Percentiles rank a stretch among this genome's conserved stretches.
Evolutionary conservation across 2,329 filamentous ascomycete genomes (phyloP).

Genomic region (Phialemonium atrogriseum): DNA sequence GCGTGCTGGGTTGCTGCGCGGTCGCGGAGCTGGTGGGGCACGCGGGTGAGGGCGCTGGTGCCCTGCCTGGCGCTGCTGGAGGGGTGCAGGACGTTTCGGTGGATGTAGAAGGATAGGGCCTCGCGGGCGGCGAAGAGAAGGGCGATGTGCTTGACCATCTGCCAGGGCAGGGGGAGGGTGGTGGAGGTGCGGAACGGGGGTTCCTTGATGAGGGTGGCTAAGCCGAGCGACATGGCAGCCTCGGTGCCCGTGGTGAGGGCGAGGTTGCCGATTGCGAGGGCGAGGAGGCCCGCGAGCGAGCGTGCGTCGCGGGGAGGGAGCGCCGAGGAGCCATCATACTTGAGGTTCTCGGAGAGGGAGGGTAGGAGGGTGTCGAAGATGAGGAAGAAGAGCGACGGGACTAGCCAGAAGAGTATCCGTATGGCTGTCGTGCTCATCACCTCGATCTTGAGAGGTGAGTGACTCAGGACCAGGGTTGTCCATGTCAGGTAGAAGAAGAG

Average conservation of each 20-base stretch:
- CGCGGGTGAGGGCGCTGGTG: constrained; percentile 20
- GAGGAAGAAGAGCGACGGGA: constrained; percentile 66
- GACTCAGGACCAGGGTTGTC: constrained; percentile 72
- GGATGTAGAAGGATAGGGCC: constrained; percentile 63
- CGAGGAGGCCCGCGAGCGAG: constrained; percentile 23
- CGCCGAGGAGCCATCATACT: constrained; percentile 49
- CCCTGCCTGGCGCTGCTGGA: no score
- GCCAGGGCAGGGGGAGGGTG: constrained; percentile 44
- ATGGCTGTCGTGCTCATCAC: constrained; percentile 61
- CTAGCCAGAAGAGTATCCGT: constrained; percentile 60
- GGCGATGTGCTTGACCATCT: constrained; percentile 39
- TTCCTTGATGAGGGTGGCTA: constrained; percentile 22
- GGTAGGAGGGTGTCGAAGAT: constrained; percentile 65
- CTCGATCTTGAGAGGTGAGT: constrained; percentile 68
- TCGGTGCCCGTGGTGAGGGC: constrained; percentile 33
- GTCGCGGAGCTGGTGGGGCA: constrained; percentile 14
- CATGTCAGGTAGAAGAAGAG: constrained; percentile 89
- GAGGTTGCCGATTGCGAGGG: constrained; percentile 38
- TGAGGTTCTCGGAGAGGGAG: constrained; percentile 59
- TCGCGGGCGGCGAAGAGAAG: constrained; percentile 39
- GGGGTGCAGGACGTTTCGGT: constrained; percentile 62
- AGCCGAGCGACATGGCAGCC: constrained; percentile 29
- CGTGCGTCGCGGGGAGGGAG: constrained; percentile 36
- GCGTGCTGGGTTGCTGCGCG: constrained; percentile 32
- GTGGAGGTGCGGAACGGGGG: constrained; percentile 40